Percentiles rank a stretch among this genome's conserved stretches.
These are phyloP conservation scores for Dendrobium officinale DNA, from an alignment of 106 monocot species.

Conservation along the genomic window DNA sequence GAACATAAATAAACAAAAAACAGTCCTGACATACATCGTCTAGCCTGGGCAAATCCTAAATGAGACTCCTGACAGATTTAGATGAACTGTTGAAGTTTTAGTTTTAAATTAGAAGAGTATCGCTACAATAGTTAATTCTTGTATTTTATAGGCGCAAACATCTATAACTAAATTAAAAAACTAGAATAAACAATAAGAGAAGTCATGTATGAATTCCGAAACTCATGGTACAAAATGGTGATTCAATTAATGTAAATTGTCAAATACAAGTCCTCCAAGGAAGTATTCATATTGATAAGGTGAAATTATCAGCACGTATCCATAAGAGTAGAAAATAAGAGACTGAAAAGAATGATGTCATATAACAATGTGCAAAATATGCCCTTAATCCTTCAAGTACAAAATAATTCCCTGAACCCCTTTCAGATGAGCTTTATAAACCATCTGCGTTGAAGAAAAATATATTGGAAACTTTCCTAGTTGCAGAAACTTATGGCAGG, in stretches of 20 bases:
- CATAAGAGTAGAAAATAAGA: neutral
- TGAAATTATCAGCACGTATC: neutral
- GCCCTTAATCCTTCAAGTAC: too few relatives aligned
- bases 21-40: neutral
- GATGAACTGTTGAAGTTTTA: neutral
- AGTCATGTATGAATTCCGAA: neutral
- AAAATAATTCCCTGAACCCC: too few relatives aligned
- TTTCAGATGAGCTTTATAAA: too few relatives aligned
- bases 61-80: neutral
- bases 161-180: neutral
- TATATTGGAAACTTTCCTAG: too few relatives aligned
- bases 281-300: too few relatives aligned
- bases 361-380: neutral
- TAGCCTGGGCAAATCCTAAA: neutral
- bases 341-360: neutral
- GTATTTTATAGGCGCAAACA: neutral
- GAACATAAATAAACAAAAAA: neutral
- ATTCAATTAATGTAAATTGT: neutral
- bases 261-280: neutral
- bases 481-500: too few relatives aligned
- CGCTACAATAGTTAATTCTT: neutral
- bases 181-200: neutral
- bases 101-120: neutral
- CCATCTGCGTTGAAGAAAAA: too few relatives aligned
- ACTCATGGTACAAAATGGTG: neutral